Percentiles rank a stretch among this genome's conserved stretches.
phyloP scores from a whole-genome alignment of 2,329 filamentous ascomycete species.

The Aspergillus jensenii region DNA sequence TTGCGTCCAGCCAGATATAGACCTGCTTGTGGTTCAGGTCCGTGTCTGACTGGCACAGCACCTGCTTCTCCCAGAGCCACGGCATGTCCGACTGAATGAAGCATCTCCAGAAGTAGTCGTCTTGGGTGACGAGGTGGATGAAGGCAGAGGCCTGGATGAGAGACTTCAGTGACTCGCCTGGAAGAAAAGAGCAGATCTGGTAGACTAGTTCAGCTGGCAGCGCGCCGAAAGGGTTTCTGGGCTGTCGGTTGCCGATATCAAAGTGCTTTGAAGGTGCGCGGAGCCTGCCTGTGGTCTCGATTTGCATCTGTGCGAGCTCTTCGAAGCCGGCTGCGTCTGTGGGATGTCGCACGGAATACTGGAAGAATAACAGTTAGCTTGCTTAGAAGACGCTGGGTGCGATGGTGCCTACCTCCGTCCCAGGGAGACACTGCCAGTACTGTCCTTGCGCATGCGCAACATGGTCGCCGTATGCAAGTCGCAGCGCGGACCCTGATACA shows the following conservation, averaged over 20 bases:
- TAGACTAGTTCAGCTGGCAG: constrained; percentile 19
- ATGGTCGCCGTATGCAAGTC: constrained; percentile 20
- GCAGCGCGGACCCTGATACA: constrained; percentile 12
- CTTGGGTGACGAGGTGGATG: constrained; percentile 17
- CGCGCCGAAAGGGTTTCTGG: constrained; percentile 17
- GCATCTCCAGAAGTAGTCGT: constrained; percentile 21
- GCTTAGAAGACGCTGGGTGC: neutral
- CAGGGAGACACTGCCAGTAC: constrained; percentile 23
- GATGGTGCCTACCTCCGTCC: constrained; percentile 13
- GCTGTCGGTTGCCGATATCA: constrained; percentile 9
- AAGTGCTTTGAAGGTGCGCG: constrained; percentile 7
- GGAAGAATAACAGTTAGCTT: neutral
- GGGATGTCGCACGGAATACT: constrained; percentile 21
- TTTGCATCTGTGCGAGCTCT: constrained; percentile 6
- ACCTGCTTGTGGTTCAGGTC: constrained; percentile 19
- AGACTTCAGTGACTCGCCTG: constrained; percentile 16
- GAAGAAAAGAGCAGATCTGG: constrained; percentile 21
- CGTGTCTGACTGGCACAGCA: neutral
- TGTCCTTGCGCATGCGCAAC: constrained; percentile 20
- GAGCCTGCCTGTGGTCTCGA: constrained; percentile 9
- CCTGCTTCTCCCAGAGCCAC: constrained; percentile 20
- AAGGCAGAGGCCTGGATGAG: constrained; percentile 19
- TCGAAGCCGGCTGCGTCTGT: constrained; percentile 12
- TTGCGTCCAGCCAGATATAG: constrained; percentile 18
- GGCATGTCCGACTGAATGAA: constrained; percentile 22